A percentile compares a stretch with the other conserved stretches of the same genome.
Evolutionary conservation across 768 basidiomycete species (phyloP).

Genomic region (Tricholoma matsutake): DNA sequence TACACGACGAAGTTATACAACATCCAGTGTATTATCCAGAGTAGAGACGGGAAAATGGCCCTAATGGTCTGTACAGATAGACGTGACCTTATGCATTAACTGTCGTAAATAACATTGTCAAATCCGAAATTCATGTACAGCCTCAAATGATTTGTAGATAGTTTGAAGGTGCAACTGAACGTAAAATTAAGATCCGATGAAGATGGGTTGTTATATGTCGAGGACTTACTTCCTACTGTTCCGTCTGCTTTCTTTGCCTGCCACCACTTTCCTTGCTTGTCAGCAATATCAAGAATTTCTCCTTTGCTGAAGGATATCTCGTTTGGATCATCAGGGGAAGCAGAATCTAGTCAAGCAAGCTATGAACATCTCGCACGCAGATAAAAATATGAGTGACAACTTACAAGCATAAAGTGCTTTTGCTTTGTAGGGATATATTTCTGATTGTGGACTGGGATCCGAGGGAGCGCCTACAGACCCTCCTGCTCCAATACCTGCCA

Average conservation of each 20-base stretch:
- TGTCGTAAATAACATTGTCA: conserved; percentile 18
- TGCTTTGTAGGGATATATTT: conserved; percentile 67
- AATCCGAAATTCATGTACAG: conserved; percentile 8
- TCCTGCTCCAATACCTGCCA: conserved; percentile 64
- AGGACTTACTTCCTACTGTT: conserved; percentile 66
- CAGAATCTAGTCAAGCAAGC: conserved; percentile 61
- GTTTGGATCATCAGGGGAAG: conserved; percentile 93
- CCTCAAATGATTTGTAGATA: conserved; percentile 76
- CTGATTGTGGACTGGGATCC: conserved; percentile 29
- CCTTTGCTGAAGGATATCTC: conserved; percentile 94
- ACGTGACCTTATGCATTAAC: conserved; percentile 10
- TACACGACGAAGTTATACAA: conserved; percentile 8
- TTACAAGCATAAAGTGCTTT: conserved; percentile 89
- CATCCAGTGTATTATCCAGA: conserved; percentile 10
- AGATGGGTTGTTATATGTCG: not conserved
- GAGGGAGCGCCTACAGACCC: conserved; percentile 24
- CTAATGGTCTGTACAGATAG: conserved; percentile 9
- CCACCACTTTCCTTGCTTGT: conserved; percentile 95
- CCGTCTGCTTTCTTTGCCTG: conserved; percentile 82
- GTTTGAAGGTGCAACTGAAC: conserved; percentile 77
- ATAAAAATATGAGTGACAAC: conserved; percentile 24
- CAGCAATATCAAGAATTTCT: conserved; percentile 87
- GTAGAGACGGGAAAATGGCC: conserved; percentile 1
- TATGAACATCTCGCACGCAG: conserved; percentile 8
- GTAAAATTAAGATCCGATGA: conserved; percentile 12